Base-by-base conservation (phyloP, 345 rosid genomes). In the Acer saccharum region DNA sequence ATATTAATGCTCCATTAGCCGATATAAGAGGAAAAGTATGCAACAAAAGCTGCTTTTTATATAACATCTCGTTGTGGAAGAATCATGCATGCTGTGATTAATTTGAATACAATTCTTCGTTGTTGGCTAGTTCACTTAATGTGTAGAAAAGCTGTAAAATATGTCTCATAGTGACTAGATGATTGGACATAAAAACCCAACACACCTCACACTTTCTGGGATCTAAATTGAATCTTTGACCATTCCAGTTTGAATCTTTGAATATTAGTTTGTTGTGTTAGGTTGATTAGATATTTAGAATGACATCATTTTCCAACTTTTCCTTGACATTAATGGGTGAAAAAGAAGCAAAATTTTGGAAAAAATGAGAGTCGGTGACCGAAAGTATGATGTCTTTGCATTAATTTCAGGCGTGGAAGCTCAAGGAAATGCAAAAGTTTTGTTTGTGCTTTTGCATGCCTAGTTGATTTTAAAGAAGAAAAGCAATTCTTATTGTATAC, bases 141-240 rank as follows among this genome's bases (percentile, higher is more conserved):
- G 14, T 20, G 8, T 21, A 7, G 17, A 62, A 39, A 41, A 21
- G 41, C 66, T 61, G 68, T 23, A 35, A 57, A 58, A 10, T 1
- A 60, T 20, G 76, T 4, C 11, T 18, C 29, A 46, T 64, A 23
- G 21, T 27, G 76, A 27, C 43, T 4, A 63, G 44, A 55, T 29
- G 71, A 75, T n/a, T 64, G 70, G 70, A 64, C 63, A 27, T 50
- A 65, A 75, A 27, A 71, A 6, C 12, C n/a, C 39, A 11, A 43
- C 46, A 54, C 60, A 13, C 1, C 50, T 52, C 76, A 4, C 50
- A 12, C 71, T 12, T 29, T 65, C 46, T 52, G 29, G 77, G 71
- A 75, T 75, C 65, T 35, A 11, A 11, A 54, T n/a, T 54, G 72
- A 52, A 75, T 66, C 64, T 75, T 75, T 75, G 71, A 75, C 78